Base-by-base conservation (phyloP, 202 grass and related monocot genomes). In the Setaria italica region DNA sequence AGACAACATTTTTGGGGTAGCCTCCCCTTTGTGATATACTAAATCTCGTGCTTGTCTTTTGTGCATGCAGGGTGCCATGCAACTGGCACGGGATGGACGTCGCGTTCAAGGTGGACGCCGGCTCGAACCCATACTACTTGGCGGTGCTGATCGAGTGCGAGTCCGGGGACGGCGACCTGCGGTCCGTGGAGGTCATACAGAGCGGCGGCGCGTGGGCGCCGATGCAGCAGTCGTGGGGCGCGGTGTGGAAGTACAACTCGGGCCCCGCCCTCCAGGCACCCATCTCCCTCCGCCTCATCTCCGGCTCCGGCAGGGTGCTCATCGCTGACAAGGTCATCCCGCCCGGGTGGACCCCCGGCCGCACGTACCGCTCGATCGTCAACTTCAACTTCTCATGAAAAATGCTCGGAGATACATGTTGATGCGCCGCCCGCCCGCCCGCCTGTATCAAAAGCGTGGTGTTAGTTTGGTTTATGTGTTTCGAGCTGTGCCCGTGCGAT, bases 171-270 rank as follows among this genome's bases (percentile, higher is more conserved):
- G 89, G 91, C 30, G 90, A 85, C 66, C 89, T 96, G 16, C 77
- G 89, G 4, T 76, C 82, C 2, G 94, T 93, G 4, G 94, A 96
- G 37, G 85, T 91, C 43, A 83, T 53, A 87, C 82, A 90, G 80
- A 1, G 20, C 30, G 82, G 87, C 72, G 10, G 54, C 0, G 62
- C 0, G 33, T 97, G 95, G 95, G 41, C 19, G 10, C 50, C 78
- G 57, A 91, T 93, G 92, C 56, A 85, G 6, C 89, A 79, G 41
- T 95, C 93, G 0, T 98, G 89, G 92, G 95, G 95, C 43, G 93
- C 93, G 0, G 67, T 93, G 37, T 95, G 84, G 91, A 72, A 20
- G 70, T 70, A 84, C 68, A 70, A 92, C 66, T 74, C 86, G 15
- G 93, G 90, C 1, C 2, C 79, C 2, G 11, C 35, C 29, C 63